phyloP scores from a whole-genome alignment of 352 stramenopile species.

The Phytophthora citricola region DNA sequence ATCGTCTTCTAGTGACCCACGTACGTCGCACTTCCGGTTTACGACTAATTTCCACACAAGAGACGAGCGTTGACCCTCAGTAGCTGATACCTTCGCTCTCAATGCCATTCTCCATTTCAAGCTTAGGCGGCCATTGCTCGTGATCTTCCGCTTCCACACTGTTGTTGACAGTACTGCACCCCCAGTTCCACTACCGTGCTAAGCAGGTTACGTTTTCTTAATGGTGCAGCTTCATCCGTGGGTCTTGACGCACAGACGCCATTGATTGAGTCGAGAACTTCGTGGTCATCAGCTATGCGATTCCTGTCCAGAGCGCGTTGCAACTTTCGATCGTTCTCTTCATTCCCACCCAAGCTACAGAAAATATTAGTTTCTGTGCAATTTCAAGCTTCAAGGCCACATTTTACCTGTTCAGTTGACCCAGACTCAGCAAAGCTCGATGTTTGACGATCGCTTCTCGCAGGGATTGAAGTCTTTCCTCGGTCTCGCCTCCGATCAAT shows the following conservation, averaged over 20 bases:
- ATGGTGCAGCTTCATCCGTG: conserved; percentile 1
- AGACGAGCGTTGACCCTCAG: neutral
- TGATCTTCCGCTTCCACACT: conserved; percentile 31
- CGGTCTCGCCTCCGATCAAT: conserved; percentile 4
- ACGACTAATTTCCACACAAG: conserved; percentile 32
- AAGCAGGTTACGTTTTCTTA: conserved; percentile 14
- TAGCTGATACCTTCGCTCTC: conserved; percentile 3
- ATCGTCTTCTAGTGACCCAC: conserved; percentile 18
- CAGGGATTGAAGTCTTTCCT: conserved; percentile 1
- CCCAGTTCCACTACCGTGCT: conserved; percentile 19
- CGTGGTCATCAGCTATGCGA: conserved; percentile 17
- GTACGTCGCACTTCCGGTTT: conserved; percentile 24
- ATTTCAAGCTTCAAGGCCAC: neutral
- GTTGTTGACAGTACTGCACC: conserved; percentile 1
- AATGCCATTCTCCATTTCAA: conserved; percentile 37
- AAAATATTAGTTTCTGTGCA: neutral
- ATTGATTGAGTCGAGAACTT: conserved; percentile 21
- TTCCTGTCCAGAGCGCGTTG: conserved; percentile 25
- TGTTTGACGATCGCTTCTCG: conserved; percentile 9
- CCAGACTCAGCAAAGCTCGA: conserved; percentile 20
- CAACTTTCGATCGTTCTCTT: conserved; percentile 12
- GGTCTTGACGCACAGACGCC: conserved; percentile 2
- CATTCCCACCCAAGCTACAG: conserved; percentile 7
- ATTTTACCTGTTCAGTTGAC: conserved; percentile 25
- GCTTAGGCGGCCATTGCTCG: conserved; percentile 17